These are phyloP conservation scores for Colletotrichum caudatum DNA, from an alignment of 2,329 filamentous ascomycete species.

Conservation along the genomic window DNA sequence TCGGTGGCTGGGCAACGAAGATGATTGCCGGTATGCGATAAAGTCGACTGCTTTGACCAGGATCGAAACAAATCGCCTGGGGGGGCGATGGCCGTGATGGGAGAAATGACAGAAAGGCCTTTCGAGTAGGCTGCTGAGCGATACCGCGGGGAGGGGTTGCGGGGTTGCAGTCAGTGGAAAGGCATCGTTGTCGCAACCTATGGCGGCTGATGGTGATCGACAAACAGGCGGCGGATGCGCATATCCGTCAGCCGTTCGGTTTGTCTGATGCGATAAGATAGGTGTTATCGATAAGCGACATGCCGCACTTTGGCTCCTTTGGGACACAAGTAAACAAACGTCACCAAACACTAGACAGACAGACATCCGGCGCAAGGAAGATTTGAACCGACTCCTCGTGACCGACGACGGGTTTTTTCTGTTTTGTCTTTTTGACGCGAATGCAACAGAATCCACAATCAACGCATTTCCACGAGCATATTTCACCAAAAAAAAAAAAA, in stretches of 20 bases:
- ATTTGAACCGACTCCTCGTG: background rate
- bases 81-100: background rate
- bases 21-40: background rate
- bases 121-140: background rate
- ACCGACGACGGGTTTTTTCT: background rate
- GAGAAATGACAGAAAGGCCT: background rate
- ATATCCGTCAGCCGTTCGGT: constrained; percentile 4
- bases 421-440: background rate
- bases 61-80: background rate
- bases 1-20: background rate
- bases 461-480: background rate
- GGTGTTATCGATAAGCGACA: constrained; percentile 20
- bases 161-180: constrained; percentile 8
- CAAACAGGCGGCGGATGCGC: constrained; percentile 3
- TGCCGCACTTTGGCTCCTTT: constrained; percentile 45
- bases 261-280: background rate
- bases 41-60: background rate
- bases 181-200: constrained; percentile 22
- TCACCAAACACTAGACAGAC: constrained; percentile 9
- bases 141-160: constrained; percentile 7
- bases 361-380: background rate
- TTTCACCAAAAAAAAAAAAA: too few relatives aligned
- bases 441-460: background rate
- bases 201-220: constrained; percentile 30
- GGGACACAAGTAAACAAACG: constrained; percentile 56